Evolutionary conservation across 441 rosid genomes (phyloP).

Genomic region (Macaranga tanarius): DNA sequence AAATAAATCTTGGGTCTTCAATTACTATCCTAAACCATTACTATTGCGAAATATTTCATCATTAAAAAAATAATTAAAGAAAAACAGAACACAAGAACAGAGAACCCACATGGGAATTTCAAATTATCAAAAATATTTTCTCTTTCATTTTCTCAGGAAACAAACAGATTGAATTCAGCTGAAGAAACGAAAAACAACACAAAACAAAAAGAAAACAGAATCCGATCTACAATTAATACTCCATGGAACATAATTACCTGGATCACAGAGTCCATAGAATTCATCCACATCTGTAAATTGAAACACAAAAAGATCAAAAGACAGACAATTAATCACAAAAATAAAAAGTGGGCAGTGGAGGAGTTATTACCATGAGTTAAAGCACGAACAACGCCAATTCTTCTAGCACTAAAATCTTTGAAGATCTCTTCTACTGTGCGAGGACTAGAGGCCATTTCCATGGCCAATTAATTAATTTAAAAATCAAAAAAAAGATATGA

Average conservation of each 20-base stretch:
- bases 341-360: not conserved
- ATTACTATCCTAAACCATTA: no score
- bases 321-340: conserved; percentile 1
- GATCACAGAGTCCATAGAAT: conserved; percentile 75
- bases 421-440: conserved; percentile 87
- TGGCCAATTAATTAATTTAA: conserved; percentile 10
- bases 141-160: conserved; percentile 11
- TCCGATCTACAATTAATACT: conserved; percentile 8
- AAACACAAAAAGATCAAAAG: not conserved
- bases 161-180: conserved; percentile 7
- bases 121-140: not conserved
- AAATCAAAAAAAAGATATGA: no score
- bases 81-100: not conserved
- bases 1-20: no score
- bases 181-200: not conserved
- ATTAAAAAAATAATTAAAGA: not conserved
- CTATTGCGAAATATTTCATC: no score
- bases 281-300: conserved; percentile 58
- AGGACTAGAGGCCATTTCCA: conserved; percentile 49
- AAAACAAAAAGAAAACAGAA: not conserved
- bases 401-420: conserved; percentile 64
- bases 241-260: conserved; percentile 42
- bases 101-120: not conserved
- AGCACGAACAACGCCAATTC: conserved; percentile 67
- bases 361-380: conserved; percentile 52